These are phyloP conservation scores for Mercurialis annua DNA, from an alignment of 345 rosid genomes.

Conservation along the genomic window DNA sequence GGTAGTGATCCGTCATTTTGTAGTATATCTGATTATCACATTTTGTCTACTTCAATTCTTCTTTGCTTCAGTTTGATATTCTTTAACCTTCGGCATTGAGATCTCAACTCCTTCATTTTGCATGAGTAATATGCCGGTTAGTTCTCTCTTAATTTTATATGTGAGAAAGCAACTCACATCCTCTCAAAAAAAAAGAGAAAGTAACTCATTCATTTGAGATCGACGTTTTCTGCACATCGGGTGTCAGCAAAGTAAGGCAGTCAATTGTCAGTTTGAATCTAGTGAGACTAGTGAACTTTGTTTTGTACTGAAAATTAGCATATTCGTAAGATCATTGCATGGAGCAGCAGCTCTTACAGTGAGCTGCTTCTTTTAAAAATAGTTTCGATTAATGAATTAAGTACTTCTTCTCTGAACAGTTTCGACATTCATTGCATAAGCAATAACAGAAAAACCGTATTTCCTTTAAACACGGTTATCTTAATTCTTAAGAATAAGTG, in stretches of 20 bases:
- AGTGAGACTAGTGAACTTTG: neutral
- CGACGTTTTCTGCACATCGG: neutral
- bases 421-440: too few species aligned
- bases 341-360: too few species aligned
- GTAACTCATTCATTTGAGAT: neutral
- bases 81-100: neutral
- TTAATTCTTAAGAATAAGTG: neutral
- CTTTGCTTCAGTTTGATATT: neutral
- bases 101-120: neutral
- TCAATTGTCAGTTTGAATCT: neutral
- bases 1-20: slow-evolving; percentile 35
- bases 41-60: neutral
- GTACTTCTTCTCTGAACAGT: too few species aligned
- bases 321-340: too few species aligned
- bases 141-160: neutral
- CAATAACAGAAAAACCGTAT: too few species aligned
- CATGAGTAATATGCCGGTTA: neutral
- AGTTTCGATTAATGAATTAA: neutral
- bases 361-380: neutral
- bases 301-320: too few species aligned
- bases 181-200: too few species aligned
- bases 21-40: neutral
- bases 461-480: too few species aligned
- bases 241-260: neutral
- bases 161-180: neutral